These are phyloP conservation scores for Colletotrichum salicis DNA, from an alignment of 2,329 filamentous ascomycete species.

Conservation along the genomic window DNA sequence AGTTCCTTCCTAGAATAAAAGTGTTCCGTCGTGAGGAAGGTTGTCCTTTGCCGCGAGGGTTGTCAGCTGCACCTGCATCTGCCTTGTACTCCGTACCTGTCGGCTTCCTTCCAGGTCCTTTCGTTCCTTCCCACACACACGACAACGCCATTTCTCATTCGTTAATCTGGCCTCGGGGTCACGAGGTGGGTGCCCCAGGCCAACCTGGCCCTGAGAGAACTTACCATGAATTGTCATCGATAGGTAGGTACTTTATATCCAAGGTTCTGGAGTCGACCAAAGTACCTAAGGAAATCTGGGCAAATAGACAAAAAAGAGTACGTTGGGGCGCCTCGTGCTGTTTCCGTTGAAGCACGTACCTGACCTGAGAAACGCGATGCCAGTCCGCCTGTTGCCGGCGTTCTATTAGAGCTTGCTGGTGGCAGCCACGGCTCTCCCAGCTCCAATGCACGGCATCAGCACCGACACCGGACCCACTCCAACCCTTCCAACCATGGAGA, in stretches of 20 bases:
- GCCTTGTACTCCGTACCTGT: neutral
- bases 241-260: too few species aligned
- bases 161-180: slow-evolving; percentile 16
- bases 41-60: slow-evolving; percentile 1
- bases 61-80: slow-evolving; percentile 1
- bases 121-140: slow-evolving; percentile 6
- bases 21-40: neutral
- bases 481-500: neutral
- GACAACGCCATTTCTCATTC: slow-evolving; percentile 1
- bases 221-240: neutral
- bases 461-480: slow-evolving; percentile 9
- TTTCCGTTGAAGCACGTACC: neutral
- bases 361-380: neutral
- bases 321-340: neutral
- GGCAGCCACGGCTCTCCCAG: slow-evolving; percentile 20
- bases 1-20: neutral
- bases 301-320: neutral
- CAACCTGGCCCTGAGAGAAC: neutral
- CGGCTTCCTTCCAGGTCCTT: slow-evolving; percentile 4
- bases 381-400: slow-evolving; percentile 22
- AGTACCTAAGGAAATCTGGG: neutral
- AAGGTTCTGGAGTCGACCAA: neutral
- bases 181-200: slow-evolving; percentile 8
- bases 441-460: slow-evolving; percentile 11
- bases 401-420: slow-evolving; percentile 9